Evolutionary conservation across 305 asterid genomes (phyloP).

Genomic region (Fraxinus baroniana): DNA sequence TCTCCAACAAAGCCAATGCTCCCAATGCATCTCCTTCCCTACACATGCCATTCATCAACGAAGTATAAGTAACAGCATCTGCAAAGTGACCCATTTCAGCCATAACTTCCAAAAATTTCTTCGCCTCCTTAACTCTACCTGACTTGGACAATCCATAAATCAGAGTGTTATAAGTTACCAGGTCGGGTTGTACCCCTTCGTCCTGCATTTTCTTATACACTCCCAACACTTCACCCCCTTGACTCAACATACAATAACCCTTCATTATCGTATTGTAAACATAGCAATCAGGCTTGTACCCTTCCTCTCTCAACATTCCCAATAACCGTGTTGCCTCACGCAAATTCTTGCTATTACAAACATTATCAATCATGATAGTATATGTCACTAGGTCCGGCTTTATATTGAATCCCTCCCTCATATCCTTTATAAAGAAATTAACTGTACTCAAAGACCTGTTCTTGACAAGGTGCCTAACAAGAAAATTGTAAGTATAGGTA

Average conservation of each 20-base stretch:
- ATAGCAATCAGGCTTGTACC: conserved; percentile 82
- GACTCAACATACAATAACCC: conserved; percentile 70
- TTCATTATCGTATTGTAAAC: conserved; percentile 91
- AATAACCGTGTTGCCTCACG: conserved; percentile 78
- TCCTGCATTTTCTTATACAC: conserved; percentile 79
- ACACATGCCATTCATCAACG: conserved; percentile 96
- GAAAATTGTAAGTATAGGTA: conserved; percentile 67
- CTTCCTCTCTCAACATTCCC: conserved; percentile 64
- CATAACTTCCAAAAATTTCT: conserved; percentile 65
- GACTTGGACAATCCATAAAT: conserved; percentile 77
- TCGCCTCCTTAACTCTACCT: conserved; percentile 76
- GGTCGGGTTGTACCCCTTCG: conserved; percentile 79
- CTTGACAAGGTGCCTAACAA: conserved; percentile 71
- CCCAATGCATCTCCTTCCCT: conserved; percentile 72
- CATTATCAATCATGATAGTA: conserved; percentile 93
- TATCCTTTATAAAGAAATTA: conserved; percentile 58
- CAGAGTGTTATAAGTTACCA: conserved; percentile 72
- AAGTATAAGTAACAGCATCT: conserved; percentile 80
- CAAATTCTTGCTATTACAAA: conserved; percentile 77
- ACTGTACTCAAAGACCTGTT: conserved; percentile 56
- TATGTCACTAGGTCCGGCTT: conserved; percentile 86
- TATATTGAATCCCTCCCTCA: conserved; percentile 57
- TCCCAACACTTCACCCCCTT: conserved; percentile 62
- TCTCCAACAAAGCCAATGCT: conserved; percentile 63
- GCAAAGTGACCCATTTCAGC: conserved; percentile 67